Evolutionary conservation across 345 rosid species (phyloP), one percentile per base, ranked within the genome.

Genomic region (Murraya koenigii): DNA sequence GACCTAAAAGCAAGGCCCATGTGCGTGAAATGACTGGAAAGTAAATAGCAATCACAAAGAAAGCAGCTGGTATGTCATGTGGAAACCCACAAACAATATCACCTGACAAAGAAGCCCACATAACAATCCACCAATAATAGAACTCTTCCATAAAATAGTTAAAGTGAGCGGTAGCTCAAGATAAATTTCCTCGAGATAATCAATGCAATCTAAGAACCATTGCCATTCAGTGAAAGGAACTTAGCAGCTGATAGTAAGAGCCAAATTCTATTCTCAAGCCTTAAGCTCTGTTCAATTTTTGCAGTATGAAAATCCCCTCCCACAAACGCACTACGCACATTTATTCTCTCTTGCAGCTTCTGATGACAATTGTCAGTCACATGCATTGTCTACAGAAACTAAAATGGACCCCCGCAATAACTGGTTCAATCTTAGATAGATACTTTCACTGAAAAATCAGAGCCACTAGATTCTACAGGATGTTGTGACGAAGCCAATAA

Each of bases 11-110:
- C 74, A 77, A 72, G 32, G 67, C 49, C 76, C 85, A 74, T 60
- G 84, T 78, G 84, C 76, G 75, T 63, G 78, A 74, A 78, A 84
- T 78, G 87, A 80, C 82, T 58, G 13, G 58, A 80, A 79, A 20
- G 77, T 61, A 82, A 74, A 78, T 74, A 63, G 69, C 76, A 62
- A 54, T 61, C 75, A 75, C 56, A 65, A 71, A 71, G 71, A 33
- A 64, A 66, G 71, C 80, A 55, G 70, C 80, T 59, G 66, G 80
- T 25, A 74, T 63, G 69, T 78, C n/a, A 74, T 63, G 69, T 78
- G 78, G 79, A 78, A 75, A 77, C 77, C 86, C 82, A 81, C 82
- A 74, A 80, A 33, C 39, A 4, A 44, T 72, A 69, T 47, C 66
- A 41, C 70, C 70, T 58, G 75, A 52, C 74, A 83, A 75, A 76